These are phyloP conservation scores for Dryas integrifolia DNA, from an alignment of 331 rosid species.

Conservation along the genomic window DNA sequence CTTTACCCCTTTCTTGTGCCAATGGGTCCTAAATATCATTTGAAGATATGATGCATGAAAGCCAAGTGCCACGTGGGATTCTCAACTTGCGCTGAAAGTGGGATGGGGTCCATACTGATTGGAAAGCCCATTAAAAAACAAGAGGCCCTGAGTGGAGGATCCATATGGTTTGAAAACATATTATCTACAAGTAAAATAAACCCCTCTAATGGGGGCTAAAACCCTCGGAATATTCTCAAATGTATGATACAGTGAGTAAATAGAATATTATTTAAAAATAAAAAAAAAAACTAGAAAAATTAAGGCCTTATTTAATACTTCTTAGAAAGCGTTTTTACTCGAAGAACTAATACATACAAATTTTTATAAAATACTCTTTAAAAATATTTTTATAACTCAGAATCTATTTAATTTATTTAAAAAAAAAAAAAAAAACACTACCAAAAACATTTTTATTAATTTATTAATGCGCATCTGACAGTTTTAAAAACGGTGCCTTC, in stretches of 20 bases:
- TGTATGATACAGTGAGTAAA: background rate
- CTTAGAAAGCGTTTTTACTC: no score
- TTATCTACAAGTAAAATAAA: background rate
- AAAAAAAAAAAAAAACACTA: no score
- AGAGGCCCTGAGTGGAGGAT: slow-evolving; percentile 42
- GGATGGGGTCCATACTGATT: slow-evolving; percentile 33
- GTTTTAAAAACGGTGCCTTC: background rate
- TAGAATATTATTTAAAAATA: background rate
- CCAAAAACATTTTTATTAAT: no score
- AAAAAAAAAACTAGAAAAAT: background rate
- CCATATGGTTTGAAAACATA: slow-evolving; percentile 34
- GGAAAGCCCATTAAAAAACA: slow-evolving; percentile 33
- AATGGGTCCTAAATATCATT: slow-evolving; percentile 21
- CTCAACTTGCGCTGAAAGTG: slow-evolving; percentile 37
- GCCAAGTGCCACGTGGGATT: slow-evolving; percentile 25
- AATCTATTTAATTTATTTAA: no score
- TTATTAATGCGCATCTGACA: no score
- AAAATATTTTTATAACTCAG: no score
- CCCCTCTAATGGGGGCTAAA: background rate
- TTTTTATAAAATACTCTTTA: no score
- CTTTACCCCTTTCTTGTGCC: slow-evolving; percentile 22
- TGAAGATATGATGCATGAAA: slow-evolving; percentile 4
- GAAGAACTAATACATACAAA: no score
- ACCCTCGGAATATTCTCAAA: slow-evolving; percentile 30
- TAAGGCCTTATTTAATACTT: no score